Evolutionary conservation across 805 yeast genomes (phyloP), one percentile per base, ranked within the genome.

Genomic region (Candida palmyrensis): DNA sequence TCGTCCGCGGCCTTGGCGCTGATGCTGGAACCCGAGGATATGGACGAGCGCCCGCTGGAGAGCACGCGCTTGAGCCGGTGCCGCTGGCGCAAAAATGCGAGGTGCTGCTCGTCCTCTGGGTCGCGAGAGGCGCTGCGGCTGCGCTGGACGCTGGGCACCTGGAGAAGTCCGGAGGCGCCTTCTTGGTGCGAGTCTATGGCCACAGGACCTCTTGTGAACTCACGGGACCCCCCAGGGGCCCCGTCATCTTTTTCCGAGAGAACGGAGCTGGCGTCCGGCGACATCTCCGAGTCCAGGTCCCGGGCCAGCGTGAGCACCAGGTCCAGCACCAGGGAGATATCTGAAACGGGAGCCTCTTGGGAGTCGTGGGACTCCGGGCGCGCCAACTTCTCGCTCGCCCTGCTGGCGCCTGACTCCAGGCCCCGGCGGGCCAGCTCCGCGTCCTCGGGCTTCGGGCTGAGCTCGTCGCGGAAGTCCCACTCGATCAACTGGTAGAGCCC

Each of bases 401-500:
- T n/a, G n/a, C n/a, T n/a, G 11, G 23, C 23, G 9, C 11, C 11
- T 9, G 23, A 21, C n/a, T n/a, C n/a, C n/a, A n/a, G n/a, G n/a
- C n/a, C n/a, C n/a, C n/a, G n/a, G n/a, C n/a, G n/a, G n/a, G n/a
- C n/a, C n/a, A n/a, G n/a, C 11, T 21, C 23, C 9, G 11, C 11
- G 11, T 21, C 23, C 11, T 21, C 23, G 22, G 17, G 18, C 7
- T 32, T 33, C 11, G 38, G 36, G 19, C 38, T 33, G 12, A 59
- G 38, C 32, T 53, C 58, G 20, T 59, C 67, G 35, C 71, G 65
- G 48, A 87, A 83, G 52, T 88, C 96, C 51, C 75, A 62, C 26
- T 78, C 82, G 11, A 87, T 66, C 33, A 88, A 56, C 40, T 77
- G 68, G 57, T 79, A 81, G 33, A 83, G 72, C 2, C 96, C 96